Base-by-base conservation (phyloP, 495 filamentous ascomycete genomes). In the Penicillium pancosmium region DNA sequence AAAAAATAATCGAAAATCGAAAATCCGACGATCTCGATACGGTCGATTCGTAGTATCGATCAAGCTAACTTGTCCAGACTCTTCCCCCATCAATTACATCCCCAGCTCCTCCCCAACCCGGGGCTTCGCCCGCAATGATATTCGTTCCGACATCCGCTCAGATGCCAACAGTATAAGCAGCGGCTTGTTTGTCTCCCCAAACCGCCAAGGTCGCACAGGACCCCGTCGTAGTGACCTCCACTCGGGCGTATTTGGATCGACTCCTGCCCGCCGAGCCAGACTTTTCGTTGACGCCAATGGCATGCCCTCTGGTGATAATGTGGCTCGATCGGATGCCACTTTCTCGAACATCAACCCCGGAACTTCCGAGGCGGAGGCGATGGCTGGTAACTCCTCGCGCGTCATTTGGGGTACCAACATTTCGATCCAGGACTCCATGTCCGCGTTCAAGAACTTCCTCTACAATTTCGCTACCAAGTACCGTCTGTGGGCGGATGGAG, bases 351-450 rank as follows among this genome's bases (percentile, higher is more conserved):
- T 91, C 57, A 87, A 96, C 64, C 91, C 91, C 2, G 86, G 85
- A 54, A 98, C 95, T 11, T 96, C 92, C 1, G 94, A 99, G 69
- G 92, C 92, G 0, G 89, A 97, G 67, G 88, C 84, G 2, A 86
- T 97, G 52, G 91, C 90, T 44, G 92, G 92, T 10, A 82, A 80
- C 58, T 90, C 87, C 40, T 88, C 88, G 48, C 83, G 89, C 56
- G 86, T 96, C 40, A 93, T 99, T 57, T 99, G 95, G 95, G 94
- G 95, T 68, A 98, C 94, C 48, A 98, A 96, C 50, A 89, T 99
- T 56, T 95, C 93, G 2, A 87, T 98, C 43, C 86, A 89, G 54
- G 92, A 99, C 70, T 90, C 92, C 12, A 89, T 93, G 69, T 84
- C 84, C 49, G 80, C 86, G 0, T 95, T 96, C 81, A 92, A 92